Evolutionary conservation across 2,329 filamentous ascomycete genomes (phyloP).

Genomic region (Parafenestella ontariensis): DNA sequence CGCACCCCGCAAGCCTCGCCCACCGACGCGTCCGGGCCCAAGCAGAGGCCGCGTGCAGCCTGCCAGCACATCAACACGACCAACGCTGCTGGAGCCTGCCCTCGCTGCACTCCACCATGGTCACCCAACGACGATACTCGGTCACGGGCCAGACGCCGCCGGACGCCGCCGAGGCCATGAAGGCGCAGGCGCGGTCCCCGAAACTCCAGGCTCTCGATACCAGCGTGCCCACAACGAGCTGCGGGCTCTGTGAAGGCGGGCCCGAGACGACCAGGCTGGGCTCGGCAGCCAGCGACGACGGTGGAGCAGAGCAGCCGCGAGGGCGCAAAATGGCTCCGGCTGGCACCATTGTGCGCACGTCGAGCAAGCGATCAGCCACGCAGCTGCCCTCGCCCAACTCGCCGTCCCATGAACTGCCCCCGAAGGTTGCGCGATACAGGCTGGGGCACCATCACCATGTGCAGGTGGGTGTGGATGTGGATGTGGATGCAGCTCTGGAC

Average conservation of each 20-base stretch:
- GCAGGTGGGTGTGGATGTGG: conserved; percentile 15
- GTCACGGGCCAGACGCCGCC: conserved; percentile 48
- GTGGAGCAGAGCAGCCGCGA: conserved; percentile 24
- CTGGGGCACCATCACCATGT: conserved; percentile 26
- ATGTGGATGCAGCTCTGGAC: conserved; percentile 21
- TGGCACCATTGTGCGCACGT: conserved; percentile 35
- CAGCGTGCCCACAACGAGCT: conserved; percentile 39
- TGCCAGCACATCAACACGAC: conserved; percentile 27
- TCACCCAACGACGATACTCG: conserved; percentile 46
- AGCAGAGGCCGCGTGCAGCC: conserved; percentile 19
- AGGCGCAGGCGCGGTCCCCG: conserved; percentile 41
- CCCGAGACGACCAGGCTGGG: conserved; percentile 15
- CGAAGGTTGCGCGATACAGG: conserved; percentile 42
- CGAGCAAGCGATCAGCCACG: conserved; percentile 46
- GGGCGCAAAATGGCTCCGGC: conserved; percentile 38
- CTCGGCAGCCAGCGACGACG: conserved; percentile 16
- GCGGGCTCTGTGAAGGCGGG: conserved; percentile 39
- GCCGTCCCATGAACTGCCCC: conserved; percentile 42
- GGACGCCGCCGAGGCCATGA: conserved; percentile 42
- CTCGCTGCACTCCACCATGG: conserved; percentile 19
- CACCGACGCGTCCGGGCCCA: conserved; percentile 26
- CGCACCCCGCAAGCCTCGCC: conserved; percentile 35
- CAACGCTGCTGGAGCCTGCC: conserved; percentile 18
- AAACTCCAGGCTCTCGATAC: conserved; percentile 48
- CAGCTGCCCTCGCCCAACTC: conserved; percentile 47